Base-by-base conservation (phyloP, 1,284 basidiomycete species). In the Cystobasidium pallidum region DNA sequence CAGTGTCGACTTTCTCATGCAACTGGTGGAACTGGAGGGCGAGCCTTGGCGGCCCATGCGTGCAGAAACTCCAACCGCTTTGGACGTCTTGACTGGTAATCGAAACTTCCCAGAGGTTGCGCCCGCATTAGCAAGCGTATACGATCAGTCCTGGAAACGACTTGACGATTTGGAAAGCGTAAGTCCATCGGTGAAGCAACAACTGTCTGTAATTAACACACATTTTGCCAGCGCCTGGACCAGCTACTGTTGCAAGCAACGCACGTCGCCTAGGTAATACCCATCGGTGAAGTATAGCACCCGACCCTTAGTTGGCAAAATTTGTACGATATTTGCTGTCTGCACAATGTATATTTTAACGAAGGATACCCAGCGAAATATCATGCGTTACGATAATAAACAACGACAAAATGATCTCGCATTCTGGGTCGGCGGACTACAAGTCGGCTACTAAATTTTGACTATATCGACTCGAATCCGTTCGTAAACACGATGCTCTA, bases 401-500 rank as follows among this genome's bases (percentile, higher is more conserved):
- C 19, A 19, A 36, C 10, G 34, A 58, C 24, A n/a, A n/a, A n/a
- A n/a, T n/a, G n/a, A n/a, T n/a, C n/a, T n/a, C n/a, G n/a, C n/a
- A n/a, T n/a, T n/a, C n/a, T n/a, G n/a, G n/a, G n/a, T n/a, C n/a
- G n/a, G n/a, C n/a, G n/a, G n/a, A n/a, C n/a, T n/a, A n/a, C n/a
- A n/a, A n/a, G n/a, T n/a, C n/a, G n/a, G n/a, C n/a, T n/a, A n/a
- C 19, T 41, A 57, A 36, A 74, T 55, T n/a, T 68, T 54, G 10
- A 74, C 73, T 15, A 74, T 62, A 34, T 74, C 73, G 24, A 74
- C 68, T 2, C 66, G 54, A 24, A 45, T 43, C 21, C 73, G 62
- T 43, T 74, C 73, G 32, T 72, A 74, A 15, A 74, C 47, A 19
- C 49, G 51, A 55, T 74, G 68, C 19, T 73, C 71, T 13, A 70